phyloP scores from a whole-genome alignment of 2,329 filamentous ascomycete species.

The Neofusicoccum ribis region DNA sequence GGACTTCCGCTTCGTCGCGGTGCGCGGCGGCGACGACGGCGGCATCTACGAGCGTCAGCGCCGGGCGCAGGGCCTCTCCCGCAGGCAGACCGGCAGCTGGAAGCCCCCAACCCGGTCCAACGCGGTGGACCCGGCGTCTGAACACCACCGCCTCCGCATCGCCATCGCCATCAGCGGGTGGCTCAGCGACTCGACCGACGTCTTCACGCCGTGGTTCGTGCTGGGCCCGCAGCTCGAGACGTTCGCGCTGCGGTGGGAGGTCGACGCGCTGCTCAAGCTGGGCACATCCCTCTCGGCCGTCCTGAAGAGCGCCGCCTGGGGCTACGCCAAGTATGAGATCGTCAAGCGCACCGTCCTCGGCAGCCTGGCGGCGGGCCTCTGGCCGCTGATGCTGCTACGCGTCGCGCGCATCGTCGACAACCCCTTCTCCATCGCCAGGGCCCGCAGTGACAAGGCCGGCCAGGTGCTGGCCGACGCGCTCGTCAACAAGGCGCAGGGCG shows the following conservation, averaged over 20 bases:
- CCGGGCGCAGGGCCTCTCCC: constrained; percentile 36
- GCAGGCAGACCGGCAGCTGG: constrained; percentile 33
- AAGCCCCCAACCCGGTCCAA: not conserved
- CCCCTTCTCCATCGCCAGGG: constrained; percentile 75
- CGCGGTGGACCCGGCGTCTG: constrained; percentile 24
- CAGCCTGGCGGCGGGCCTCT: constrained; percentile 48
- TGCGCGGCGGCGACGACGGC: constrained; percentile 52
- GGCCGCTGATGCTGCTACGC: constrained; percentile 50
- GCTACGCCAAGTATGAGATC: constrained; percentile 70
- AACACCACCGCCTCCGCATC: constrained; percentile 60
- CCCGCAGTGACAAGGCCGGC: constrained; percentile 77
- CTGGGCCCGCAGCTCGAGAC: constrained; percentile 73
- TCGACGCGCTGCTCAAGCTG: constrained; percentile 73
- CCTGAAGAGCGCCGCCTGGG: constrained; percentile 80
- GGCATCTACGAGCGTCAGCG: constrained; percentile 36
- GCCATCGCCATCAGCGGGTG: constrained; percentile 82
- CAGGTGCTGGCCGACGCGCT: constrained; percentile 78
- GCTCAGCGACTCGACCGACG: constrained; percentile 70
- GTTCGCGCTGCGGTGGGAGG: constrained; percentile 83
- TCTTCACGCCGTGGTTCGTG: constrained; percentile 75
- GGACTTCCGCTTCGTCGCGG: constrained; percentile 82
- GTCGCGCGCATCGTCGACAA: constrained; percentile 68
- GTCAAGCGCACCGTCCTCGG: constrained; percentile 61
- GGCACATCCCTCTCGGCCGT: constrained; percentile 76
- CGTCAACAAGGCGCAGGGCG: constrained; percentile 78